These are phyloP conservation scores for Jacaranda copaia DNA, from an alignment of 257 asterid genomes.

Conservation along the genomic window DNA sequence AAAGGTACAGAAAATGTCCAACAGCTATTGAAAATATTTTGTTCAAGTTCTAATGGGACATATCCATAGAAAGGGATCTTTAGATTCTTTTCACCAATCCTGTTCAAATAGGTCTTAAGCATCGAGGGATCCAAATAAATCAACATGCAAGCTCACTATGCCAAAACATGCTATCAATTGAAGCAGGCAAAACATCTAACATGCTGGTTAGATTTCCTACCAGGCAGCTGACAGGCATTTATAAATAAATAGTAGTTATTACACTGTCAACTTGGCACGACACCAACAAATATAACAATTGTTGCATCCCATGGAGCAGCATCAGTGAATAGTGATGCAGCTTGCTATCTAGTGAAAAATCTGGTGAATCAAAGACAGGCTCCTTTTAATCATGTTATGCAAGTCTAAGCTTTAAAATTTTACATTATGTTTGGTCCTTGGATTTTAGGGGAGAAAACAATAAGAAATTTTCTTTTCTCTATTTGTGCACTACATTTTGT, in stretches of 20 bases:
- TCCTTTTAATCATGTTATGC: not conserved
- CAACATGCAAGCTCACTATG: not conserved
- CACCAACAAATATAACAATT: not conserved
- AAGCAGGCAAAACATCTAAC: not conserved
- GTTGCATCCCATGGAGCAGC: not conserved
- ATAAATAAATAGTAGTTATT: not conserved
- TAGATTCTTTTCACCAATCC: not conserved
- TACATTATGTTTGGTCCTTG: not conserved
- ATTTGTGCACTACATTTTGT: too few relatives aligned
- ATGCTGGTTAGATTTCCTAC: not conserved
- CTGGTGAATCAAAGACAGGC: not conserved
- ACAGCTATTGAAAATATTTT: not conserved
- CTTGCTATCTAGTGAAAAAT: not conserved
- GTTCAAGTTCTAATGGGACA: not conserved
- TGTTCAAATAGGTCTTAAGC: slow-evolving; percentile 5
- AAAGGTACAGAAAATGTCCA: not conserved
- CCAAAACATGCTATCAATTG: not conserved
- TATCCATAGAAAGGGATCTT: not conserved
- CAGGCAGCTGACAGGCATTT: not conserved
- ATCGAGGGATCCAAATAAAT: not conserved
- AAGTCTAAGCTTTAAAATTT: not conserved
- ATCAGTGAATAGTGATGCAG: not conserved
- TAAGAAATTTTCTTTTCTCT: too few relatives aligned
- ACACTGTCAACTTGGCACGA: not conserved
- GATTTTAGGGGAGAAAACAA: not conserved